Base-by-base conservation (phyloP, 345 rosid species). In the Lumnitzera littorea region DNA sequence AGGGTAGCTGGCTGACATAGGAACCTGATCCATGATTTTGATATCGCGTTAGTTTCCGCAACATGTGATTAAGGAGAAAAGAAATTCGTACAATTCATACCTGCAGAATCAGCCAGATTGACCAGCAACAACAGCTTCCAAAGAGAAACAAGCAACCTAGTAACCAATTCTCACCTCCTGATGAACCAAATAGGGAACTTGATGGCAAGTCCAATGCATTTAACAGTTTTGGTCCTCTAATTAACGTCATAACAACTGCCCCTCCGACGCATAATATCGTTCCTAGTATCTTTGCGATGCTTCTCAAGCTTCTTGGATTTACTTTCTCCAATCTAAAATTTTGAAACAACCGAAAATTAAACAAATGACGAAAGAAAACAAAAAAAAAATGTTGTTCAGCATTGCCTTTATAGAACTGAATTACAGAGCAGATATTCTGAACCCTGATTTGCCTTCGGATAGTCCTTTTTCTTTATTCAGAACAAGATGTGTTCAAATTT, bases 31-130 rank as follows among this genome's bases (percentile, higher is more conserved):
- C 8, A 57, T 29, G 66, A 15, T 27, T 5, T 36, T 36, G 43
- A 36, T 5, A 36, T 36, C 0, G 43, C 5, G 7, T 36, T 9
- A 36, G 5, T 36, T 36, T 36, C 43, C 9, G 43, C 43, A 9
- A 5, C 9, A 5, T 36, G 43, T 36, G 43, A 36, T 36, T 36
- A 36, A 1, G 43, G 43, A 36, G 43, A 7, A 27, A 20, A 4
- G 43, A 36, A 36, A 36, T 36, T 36, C 50, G 10, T 48, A 13
- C 43, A 48, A 50, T 50, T 16, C 16, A 58, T 72, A 85, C 97
- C 92, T 88, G 94, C 46, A 88, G 70, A 70, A 78, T 80, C 31
- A 87, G 68, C 97, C 96, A 85, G 58, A 70, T 50, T 15, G 94
- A 82, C 96, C 97, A 91, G 75, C 82, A 87, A 61, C 64, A 70